These are phyloP conservation scores for Orbilia brochopaga DNA, from an alignment of 2,329 filamentous ascomycete genomes.

Conservation along the genomic window DNA sequence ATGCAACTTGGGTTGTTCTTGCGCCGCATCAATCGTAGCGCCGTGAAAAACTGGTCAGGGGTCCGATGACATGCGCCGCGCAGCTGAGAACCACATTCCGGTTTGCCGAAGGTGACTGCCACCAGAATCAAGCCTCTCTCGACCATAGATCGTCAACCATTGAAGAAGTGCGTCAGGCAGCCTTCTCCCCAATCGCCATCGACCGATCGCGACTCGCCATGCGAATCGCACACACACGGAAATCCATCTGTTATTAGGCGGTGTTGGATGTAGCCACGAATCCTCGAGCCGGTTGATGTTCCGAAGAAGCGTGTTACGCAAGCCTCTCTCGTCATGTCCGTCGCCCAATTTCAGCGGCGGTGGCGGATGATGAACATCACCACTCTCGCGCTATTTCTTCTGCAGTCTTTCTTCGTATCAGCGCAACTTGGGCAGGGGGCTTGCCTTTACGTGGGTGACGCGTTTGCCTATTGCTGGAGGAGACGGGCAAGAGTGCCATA, in stretches of 20 bases:
- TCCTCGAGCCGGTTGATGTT: conserved; percentile 11
- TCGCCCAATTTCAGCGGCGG: conserved; percentile 2
- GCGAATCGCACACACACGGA: conserved; percentile 12
- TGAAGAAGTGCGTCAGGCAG: too few relatives aligned
- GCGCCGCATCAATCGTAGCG: neutral
- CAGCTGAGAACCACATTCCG: neutral
- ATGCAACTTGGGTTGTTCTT: neutral
- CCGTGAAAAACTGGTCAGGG: neutral
- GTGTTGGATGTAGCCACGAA: conserved; percentile 22
- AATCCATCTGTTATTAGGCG: conserved; percentile 9
- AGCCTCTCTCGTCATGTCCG: conserved; percentile 7
- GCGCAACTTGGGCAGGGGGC: conserved; percentile 23
- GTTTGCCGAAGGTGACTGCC: neutral
- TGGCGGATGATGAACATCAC: conserved; percentile 11
- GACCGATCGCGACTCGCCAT: conserved; percentile 17
- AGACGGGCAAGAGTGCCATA: conserved; percentile 14
- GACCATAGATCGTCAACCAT: too few relatives aligned
- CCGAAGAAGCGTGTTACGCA: neutral
- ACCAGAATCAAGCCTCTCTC: too few relatives aligned
- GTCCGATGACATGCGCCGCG: neutral
- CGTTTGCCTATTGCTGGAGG: conserved; percentile 30
- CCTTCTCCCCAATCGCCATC: conserved; percentile 7
- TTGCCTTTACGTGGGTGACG: conserved; percentile 28
- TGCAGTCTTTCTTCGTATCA: conserved; percentile 14
- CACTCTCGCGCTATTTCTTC: conserved; percentile 27